Evolutionary conservation across 345 rosid species (phyloP), one percentile per base, ranked within the genome.

Genomic region (Geranium rotundifolium): DNA sequence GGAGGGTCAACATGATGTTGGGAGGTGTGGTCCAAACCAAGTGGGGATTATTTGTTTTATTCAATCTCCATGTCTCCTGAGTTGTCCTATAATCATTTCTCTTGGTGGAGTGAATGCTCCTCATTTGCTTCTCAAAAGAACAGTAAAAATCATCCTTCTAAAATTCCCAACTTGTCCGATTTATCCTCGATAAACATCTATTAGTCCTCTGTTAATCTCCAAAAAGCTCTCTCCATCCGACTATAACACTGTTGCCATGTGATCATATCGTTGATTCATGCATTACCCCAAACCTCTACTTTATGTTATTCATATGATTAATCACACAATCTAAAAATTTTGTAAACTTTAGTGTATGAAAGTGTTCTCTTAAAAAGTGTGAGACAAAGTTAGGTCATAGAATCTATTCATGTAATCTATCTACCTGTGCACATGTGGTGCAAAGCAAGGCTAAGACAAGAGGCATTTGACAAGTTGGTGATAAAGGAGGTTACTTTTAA

Each of bases 21-120:
- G 59, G 63, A 63, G 61, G 39, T 66, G 39, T 66, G 69, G 69
- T 20, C 61, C 34, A 63, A 54, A 68, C 70, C 71, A 70, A 67
- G 79, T 73, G 69, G 79, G 81, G 68, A 69, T 34, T 69, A 62
- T 57, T 70, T 73, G 61, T 75, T 75, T 74, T 61, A 46, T 62
- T 74, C 63, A 60, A 66, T 77, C 81, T 76, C 72, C 81, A 67
- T 78, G 72, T 75, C 73, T 74, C 68, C 72, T 71, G 49, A 19
- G 71, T 72, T 80, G 76, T 69, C 80, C 75, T 63, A 73, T 70
- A 73, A 75, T 75, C 80, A 74, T 74, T 76, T 77, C 46, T 27
- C 31, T 57, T 65, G 69, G 64, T 74, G 66, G 68, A 56, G 71
- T 56, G 62, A 67, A 70, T 16, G 56, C 75, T 73, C 14, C 14